Evolutionary conservation across 768 basidiomycete genomes (phyloP).

Genomic region (Gloeophyllum trabeum): DNA sequence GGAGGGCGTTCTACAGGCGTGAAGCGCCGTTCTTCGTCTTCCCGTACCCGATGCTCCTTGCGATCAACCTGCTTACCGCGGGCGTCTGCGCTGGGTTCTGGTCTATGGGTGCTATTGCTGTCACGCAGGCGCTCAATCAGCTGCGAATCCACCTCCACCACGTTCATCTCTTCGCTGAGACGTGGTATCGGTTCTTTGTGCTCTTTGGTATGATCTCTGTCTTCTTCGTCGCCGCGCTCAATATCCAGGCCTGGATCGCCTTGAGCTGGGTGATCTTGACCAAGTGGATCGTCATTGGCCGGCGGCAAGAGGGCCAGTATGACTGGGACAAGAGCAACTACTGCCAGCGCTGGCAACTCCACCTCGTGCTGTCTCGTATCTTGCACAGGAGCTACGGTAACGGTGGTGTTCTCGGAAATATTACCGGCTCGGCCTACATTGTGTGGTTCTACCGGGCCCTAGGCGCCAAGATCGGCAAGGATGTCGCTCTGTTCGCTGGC

Average conservation of each 20-base stretch:
- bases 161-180: conserved; percentile 21
- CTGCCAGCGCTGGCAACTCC: conserved; percentile 40
- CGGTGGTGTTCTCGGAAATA: conserved; percentile 26
- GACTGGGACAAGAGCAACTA: conserved; percentile 37
- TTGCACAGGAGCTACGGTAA: conserved; percentile 30
- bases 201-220: conserved; percentile 28
- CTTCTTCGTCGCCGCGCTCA: conserved; percentile 26
- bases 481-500: conserved; percentile 28
- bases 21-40: conserved; percentile 28
- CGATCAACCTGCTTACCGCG: conserved; percentile 25
- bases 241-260: conserved; percentile 23
- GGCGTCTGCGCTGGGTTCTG: conserved; percentile 27
- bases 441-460: conserved; percentile 33
- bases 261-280: conserved; percentile 28
- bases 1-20: conserved; percentile 28
- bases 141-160: conserved; percentile 19
- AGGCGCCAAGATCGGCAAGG: conserved; percentile 31
- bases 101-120: conserved; percentile 27
- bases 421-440: conserved; percentile 30
- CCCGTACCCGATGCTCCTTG: conserved; percentile 24
- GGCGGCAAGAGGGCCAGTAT: conserved; percentile 24
- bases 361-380: conserved; percentile 24
- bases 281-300: conserved; percentile 33
- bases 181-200: conserved; percentile 27
- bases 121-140: conserved; percentile 25